Evolutionary conservation across 176 grass and related monocot genomes (phyloP), one percentile per base, ranked within the genome.

Genomic region (Alopecurus myosuroides): DNA sequence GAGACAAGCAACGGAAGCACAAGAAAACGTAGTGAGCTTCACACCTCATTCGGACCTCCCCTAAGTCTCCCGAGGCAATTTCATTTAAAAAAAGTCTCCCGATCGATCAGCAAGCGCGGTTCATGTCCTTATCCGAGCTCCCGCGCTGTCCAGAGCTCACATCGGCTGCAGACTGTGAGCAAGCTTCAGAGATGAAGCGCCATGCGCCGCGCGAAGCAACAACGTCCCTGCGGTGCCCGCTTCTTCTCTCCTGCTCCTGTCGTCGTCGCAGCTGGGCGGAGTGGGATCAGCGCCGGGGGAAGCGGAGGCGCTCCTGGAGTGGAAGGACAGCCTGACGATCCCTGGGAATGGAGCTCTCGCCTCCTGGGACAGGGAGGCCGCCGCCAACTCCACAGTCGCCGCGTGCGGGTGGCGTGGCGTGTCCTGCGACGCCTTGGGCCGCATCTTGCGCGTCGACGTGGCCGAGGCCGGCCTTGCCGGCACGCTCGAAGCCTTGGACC

Each of bases 401-500:
- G 65, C 87, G 46, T 97, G 92, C 85, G 20, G 33, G 30, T 98
- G 95, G 95, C 67, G 55, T 28, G 92, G 90, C 35, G 81, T 98
- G 64, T 71, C 77, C 34, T 98, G 95, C 83, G 85, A 90, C 86
- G 1, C 9, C 62, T 3, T 44, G n/a, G 81, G 88, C 77, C 74
- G 77, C 77, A 84, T 94, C 12, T 81, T 88, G 18, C 36, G 75
- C 66, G 70, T 97, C 6, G 69, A 67, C 80, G 77, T 93, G 39
- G 62, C 81, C 22, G 73, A 39, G 44, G 46, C 92, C 18, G 75
- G 60, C 19, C 85, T 98, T 30, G 61, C 77, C 28, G 95, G 95
- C 76, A 84, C 88, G 55, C 89, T 97, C 52, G 79, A 78, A 39
- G 81, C 78, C 7, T 53, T 98, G n/a, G 78, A 93, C 29, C 90